Evolutionary conservation across 768 basidiomycete genomes (phyloP), one percentile per base, ranked within the genome.

Genomic region (Macrolepiota dolichaula): DNA sequence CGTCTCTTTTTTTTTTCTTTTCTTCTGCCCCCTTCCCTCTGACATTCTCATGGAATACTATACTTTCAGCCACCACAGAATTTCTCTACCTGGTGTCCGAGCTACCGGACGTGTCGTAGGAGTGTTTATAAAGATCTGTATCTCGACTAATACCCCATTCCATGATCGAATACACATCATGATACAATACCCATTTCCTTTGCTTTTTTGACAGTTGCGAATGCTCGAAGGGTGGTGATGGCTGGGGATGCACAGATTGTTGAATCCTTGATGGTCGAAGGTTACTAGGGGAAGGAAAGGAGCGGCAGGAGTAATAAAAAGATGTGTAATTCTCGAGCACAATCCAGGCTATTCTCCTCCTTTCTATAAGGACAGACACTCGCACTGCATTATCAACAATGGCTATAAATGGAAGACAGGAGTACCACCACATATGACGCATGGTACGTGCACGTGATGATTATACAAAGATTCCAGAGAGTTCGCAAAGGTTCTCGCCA

Each of bases 401-500:
- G 52, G 5, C 37, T 36, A 37, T 54, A 54, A 54, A 19, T 36
- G 37, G 52, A 54, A 40, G 24, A 24, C 17, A 37, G 52, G 52
- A 54, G 52, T 36, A 12, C 6, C 2, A n/a, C n/a, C n/a, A 32
- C 24, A 44, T 64, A 71, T 67, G 67, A 68, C 68, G 70, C 62
- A 63, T 56, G 55, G 17, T 9, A 19, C n/a, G n/a, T n/a, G 63
- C 77, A 79, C 75, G 75, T 78, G 77, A 70, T 78, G 77, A 70
- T 55, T 17, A 55, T 35, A n/a, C 63, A 65, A 77, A 76, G 68
- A 68, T 80, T 80, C 79, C 76, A 80, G 77, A 78, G 73, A 68
- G 65, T 80, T 77, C 76, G 71, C 69, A 74, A 68, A 73, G 66
- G 67, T 77, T 78, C 77, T 74, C 68, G 77, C 70, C 68, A 59